Conservation (phyloP, 2,329 filamentous ascomycete species). For the Thelonectria discophora region DNA sequence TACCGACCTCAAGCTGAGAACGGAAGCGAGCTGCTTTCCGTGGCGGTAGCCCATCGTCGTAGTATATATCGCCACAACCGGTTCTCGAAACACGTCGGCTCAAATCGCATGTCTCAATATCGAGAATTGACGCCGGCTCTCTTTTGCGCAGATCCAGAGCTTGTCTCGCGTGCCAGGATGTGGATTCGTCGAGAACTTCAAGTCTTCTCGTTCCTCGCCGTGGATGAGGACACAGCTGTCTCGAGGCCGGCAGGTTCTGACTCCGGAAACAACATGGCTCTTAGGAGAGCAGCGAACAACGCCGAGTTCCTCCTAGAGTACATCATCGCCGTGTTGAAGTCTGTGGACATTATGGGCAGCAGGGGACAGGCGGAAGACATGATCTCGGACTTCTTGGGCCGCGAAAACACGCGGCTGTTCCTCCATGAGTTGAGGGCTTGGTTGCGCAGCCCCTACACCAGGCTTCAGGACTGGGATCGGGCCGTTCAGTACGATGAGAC, state of each 20-base stretch:
- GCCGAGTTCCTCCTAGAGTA: slow-evolving; percentile 89
- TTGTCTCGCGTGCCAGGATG: slow-evolving; percentile 78
- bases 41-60: slow-evolving; percentile 62
- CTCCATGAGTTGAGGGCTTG: slow-evolving; percentile 86
- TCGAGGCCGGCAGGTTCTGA: slow-evolving; percentile 9
- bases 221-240: slow-evolving; percentile 36
- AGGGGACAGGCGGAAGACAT: slow-evolving; percentile 82
- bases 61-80: slow-evolving; percentile 76
- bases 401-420: slow-evolving; percentile 76
- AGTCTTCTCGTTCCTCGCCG: slow-evolving; percentile 78
- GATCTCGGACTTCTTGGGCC: slow-evolving; percentile 79
- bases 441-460: slow-evolving; percentile 80
- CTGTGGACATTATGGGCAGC: slow-evolving; percentile 81
- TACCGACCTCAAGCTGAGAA: slow-evolving; percentile 19
- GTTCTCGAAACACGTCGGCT: slow-evolving; percentile 84
- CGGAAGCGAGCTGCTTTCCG: slow-evolving; percentile 17
- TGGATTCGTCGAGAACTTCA: slow-evolving; percentile 87
- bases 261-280: slow-evolving; percentile 30
- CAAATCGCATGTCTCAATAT: slow-evolving; percentile 80
- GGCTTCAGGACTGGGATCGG: slow-evolving; percentile 80
- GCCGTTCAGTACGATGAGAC: slow-evolving; percentile 72
- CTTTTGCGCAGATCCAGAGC: slow-evolving; percentile 70
- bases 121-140: slow-evolving; percentile 74
- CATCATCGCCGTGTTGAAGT: slow-evolving; percentile 83
- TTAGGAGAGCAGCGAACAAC: slow-evolving; percentile 67